These are phyloP conservation scores for Aspergillus sp. DNA, from an alignment of 2,329 filamentous ascomycete species.

Conservation along the genomic window DNA sequence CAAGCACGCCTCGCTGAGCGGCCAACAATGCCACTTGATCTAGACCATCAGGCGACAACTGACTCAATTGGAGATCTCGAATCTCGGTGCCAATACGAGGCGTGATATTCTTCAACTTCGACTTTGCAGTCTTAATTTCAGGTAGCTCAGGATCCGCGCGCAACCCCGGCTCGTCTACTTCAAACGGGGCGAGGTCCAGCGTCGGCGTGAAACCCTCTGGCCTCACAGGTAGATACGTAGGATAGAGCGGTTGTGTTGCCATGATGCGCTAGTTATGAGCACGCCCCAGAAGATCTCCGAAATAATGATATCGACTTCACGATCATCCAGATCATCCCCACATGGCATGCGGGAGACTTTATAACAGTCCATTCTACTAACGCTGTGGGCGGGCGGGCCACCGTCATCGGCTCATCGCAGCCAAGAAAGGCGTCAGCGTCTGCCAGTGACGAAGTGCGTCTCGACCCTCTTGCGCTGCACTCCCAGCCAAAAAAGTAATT, in stretches of 20 bases:
- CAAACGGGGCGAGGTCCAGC: constrained; percentile 2
- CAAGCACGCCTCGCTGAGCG: constrained; percentile 11
- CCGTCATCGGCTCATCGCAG: constrained; percentile 2
- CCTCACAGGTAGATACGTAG: constrained; percentile 8
- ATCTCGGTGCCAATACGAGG: constrained; percentile 10
- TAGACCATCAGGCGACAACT: constrained; percentile 4
- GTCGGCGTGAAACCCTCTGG: constrained; percentile 10
- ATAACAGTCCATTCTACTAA: background rate
- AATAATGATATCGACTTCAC: background rate
- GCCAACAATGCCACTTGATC: constrained; percentile 10
- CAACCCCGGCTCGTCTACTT: constrained; percentile 1
- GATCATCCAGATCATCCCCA: background rate
- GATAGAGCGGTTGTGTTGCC: constrained; percentile 8
- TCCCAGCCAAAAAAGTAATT: background rate
- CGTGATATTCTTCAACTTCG: constrained; percentile 3
- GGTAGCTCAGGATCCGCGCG: constrained; percentile 6
- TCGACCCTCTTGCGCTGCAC: background rate
- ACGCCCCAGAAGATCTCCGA: too few relatives aligned
- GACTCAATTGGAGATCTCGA: constrained; percentile 5
- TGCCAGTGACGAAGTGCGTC: background rate
- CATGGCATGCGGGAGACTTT: background rate
- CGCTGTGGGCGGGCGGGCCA: background rate
- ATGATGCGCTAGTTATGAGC: background rate
- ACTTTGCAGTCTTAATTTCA: background rate
- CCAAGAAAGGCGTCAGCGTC: constrained; percentile 10